Conservation (phyloP, 2,329 filamentous ascomycete species). For the Phaeomoniella chlamydospora region DNA sequence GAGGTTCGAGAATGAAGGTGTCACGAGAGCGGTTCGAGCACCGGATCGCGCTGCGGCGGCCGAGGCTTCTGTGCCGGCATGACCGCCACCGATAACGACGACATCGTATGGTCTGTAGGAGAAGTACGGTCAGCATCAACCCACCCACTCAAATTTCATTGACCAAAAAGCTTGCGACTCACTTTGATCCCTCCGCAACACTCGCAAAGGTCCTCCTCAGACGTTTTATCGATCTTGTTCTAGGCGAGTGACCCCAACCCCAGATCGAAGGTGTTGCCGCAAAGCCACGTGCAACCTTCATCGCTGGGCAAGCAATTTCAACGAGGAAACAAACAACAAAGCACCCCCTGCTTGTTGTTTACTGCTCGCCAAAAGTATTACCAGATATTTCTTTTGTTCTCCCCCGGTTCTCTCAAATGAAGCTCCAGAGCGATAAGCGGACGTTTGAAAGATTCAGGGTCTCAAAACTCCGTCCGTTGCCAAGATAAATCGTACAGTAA, state of each 20-base stretch:
- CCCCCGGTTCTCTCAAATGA: no score
- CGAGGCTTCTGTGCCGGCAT: slow-evolving; percentile 88
- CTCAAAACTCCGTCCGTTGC: no score
- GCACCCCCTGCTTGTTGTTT: no score
- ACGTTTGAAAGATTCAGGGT: no score
- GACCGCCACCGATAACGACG: slow-evolving; percentile 86
- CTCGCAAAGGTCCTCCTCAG: neutral
- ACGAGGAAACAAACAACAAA: no score
- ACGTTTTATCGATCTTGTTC: neutral
- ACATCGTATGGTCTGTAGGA: slow-evolving; percentile 68
- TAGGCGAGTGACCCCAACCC: neutral
- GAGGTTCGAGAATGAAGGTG: slow-evolving; percentile 74
- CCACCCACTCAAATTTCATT: neutral
- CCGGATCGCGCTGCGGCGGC: slow-evolving; percentile 80
- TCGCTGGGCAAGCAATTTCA: no score
- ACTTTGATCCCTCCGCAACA: neutral
- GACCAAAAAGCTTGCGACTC: neutral
- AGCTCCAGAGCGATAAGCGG: no score
- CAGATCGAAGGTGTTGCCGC: neutral
- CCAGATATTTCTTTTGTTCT: no score
- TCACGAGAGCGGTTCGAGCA: slow-evolving; percentile 78
- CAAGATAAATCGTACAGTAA: no score
- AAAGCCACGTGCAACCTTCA: neutral
- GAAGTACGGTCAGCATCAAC: no score
- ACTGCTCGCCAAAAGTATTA: no score